A percentile compares a stretch with the other conserved stretches of the same genome.
phyloP scores from a whole-genome alignment of 2,329 filamentous ascomycete species.

The Talaromyces amestolkiae region DNA sequence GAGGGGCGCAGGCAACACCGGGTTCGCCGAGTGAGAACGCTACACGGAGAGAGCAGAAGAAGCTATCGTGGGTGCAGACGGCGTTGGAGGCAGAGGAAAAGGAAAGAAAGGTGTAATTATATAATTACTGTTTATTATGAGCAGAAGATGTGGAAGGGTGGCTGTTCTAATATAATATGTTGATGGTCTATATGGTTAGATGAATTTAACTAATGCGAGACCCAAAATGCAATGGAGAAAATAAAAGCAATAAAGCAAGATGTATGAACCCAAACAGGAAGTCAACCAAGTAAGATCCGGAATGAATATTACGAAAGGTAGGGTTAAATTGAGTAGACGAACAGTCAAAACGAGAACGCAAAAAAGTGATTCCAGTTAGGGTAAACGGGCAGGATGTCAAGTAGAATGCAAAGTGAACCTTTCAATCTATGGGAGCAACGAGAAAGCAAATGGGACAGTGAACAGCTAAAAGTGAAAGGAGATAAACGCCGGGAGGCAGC shows the following conservation, averaged over 20 bases:
- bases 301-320: neutral
- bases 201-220: neutral
- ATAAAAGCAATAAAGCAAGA: neutral
- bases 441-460: neutral
- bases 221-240: neutral
- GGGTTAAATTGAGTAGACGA: neutral
- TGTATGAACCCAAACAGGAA: neutral
- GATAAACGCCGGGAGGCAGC: neutral
- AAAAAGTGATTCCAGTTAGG: neutral
- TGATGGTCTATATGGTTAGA: neutral
- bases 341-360: neutral
- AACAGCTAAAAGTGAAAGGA: neutral
- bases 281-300: neutral
- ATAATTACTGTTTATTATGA: neutral
- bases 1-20: neutral
- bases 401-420: neutral
- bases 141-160: neutral
- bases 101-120: neutral
- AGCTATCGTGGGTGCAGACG: neutral
- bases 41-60: neutral
- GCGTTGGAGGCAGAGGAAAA: constrained; percentile 1
- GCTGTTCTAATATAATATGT: neutral
- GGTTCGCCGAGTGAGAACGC: neutral
- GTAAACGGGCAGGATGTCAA: neutral
- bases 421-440: neutral